Base-by-base conservation (phyloP, 2,329 filamentous ascomycete species). In the Diplodia intermedia region DNA sequence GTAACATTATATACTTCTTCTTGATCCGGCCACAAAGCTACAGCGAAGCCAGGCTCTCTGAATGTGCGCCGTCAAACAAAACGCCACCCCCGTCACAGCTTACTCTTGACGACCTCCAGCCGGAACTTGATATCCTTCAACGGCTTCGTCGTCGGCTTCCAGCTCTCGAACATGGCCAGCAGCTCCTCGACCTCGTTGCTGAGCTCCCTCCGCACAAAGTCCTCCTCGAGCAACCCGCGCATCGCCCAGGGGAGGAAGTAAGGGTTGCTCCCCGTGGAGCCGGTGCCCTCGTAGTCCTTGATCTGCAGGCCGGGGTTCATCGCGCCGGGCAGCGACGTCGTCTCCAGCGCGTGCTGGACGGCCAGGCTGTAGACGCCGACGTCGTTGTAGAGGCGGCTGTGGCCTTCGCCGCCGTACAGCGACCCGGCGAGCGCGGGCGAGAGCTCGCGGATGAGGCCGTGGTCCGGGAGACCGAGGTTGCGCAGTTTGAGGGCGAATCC, bases 161-260 rank as follows among this genome's bases (percentile, higher is more conserved):
- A 99, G 65, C 92, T 89, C 77, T 98, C 94, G 79, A 98, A 99
- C 78, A 97, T 89, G 69, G 84, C 84, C n/a, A 99, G 82, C 62
- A 99, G 79, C 75, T 93, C 87, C 69, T 87, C 86, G 7, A 92
- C 93, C 80, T 99, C 95, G 1, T 85, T 81, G 38, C 88, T 88
- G 20, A 97, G 81, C 75, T 96, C 91, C 26, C 88, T 91, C 78
- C 91, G 93, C 29, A 98, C 94, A 74, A 93, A 89, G 20, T 95
- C 91, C 78, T 99, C 95, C 77, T 98, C 95, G 2, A 99, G 81
- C 68, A 99, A 82, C 0, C 95, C 95, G 8, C 95, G 88, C 89
- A 99, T 95, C 43, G 95, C 94, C 90, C 96, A 99, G 0, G 95
- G 95, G 15, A 99, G 82, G 67, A 95, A 90, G 75, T 94, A 98